Conservation (phyloP, 192 early-diverging fungal species). For the Linderina pennispora region DNA sequence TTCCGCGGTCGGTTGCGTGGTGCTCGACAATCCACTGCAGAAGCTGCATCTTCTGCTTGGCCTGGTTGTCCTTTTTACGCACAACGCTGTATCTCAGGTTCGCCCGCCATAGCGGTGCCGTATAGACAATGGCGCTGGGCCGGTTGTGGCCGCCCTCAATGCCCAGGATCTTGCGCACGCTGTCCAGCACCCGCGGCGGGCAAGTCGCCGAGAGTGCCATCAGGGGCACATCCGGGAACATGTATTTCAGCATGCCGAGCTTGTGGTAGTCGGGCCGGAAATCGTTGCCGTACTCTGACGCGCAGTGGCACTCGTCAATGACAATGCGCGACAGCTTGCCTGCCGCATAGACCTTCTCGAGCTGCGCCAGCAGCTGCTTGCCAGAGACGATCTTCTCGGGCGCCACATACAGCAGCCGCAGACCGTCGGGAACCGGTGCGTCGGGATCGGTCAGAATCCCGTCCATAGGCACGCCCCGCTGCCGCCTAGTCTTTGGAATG, state of each 20-base stretch:
- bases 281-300: conserved; percentile 50
- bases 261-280: conserved; percentile 52
- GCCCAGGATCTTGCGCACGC: conserved; percentile 49
- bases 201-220: conserved; percentile 79
- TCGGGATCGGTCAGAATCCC: neutral
- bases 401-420: conserved; percentile 48
- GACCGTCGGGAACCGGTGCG: neutral
- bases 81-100: conserved; percentile 61
- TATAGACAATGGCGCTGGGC: conserved; percentile 51
- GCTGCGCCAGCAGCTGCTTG: conserved; percentile 37
- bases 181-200: conserved; percentile 48
- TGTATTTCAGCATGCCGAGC: conserved; percentile 42
- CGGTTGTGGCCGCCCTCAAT: conserved; percentile 31
- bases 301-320: conserved; percentile 53
- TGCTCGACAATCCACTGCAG: conserved; percentile 51
- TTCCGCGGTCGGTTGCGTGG: conserved; percentile 50
- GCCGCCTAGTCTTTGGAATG: conserved; percentile 6
- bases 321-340: conserved; percentile 42
- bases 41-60: conserved; percentile 45
- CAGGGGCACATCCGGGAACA: conserved; percentile 59
- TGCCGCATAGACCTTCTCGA: conserved; percentile 36
- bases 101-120: conserved; percentile 54
- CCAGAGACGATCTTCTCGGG: conserved; percentile 47
- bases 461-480: conserved; percentile 3
- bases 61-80: conserved; percentile 33